Conservation (phyloP, 371 early-diverging fungal genomes). For the Smittium culicis region DNA sequence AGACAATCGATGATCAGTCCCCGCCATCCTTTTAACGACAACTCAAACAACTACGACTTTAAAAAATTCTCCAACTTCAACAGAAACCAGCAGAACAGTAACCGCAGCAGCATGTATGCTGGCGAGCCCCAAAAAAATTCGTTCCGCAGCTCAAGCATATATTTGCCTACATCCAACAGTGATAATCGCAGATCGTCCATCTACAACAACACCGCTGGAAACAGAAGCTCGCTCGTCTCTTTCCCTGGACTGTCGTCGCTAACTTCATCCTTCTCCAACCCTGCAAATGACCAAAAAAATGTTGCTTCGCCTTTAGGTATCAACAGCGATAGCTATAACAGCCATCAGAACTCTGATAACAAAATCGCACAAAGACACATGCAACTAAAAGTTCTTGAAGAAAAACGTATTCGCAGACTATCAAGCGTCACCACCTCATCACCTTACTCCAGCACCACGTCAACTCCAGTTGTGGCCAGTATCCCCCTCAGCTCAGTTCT, state of each 20-base stretch:
- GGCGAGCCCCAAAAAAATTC: constrained; percentile 16
- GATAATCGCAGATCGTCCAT: constrained; percentile 9
- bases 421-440: constrained; percentile 11
- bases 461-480: background rate
- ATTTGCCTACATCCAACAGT: background rate
- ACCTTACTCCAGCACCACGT: constrained; percentile 13
- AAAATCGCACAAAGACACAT: constrained; percentile 20
- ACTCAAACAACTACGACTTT: background rate
- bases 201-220: constrained; percentile 10
- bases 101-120: background rate
- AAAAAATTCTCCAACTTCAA: constrained; percentile 15
- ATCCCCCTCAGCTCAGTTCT: background rate
- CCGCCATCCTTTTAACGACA: constrained; percentile 11
- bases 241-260: background rate
- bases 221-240: constrained; percentile 2
- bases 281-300: background rate
- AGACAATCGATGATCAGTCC: constrained; percentile 26
- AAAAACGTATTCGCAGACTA: constrained; percentile 31
- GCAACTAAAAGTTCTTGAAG: constrained; percentile 30
- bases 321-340: too few relatives aligned
- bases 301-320: background rate
- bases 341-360: background rate
- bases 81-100: background rate
- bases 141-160: background rate
- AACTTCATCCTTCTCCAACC: background rate